Percentiles rank a stretch among this genome's conserved stretches.
Evolutionary conservation across 2,329 filamentous ascomycete genomes (phyloP).

Genomic region (Zalaria obscura): DNA sequence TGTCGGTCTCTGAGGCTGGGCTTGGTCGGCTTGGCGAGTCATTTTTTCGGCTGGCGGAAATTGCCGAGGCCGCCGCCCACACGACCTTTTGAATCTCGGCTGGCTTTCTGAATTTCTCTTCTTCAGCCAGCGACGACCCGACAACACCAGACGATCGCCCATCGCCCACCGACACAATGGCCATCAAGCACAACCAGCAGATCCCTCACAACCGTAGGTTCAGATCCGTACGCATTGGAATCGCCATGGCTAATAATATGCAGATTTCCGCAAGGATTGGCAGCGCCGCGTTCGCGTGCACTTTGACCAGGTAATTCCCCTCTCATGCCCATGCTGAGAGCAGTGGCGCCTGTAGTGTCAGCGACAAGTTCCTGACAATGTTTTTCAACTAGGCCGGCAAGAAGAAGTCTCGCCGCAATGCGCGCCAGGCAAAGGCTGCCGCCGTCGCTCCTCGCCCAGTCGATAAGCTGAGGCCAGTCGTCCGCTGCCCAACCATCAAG

Average conservation of each 20-base stretch:
- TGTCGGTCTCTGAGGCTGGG: too few relatives aligned
- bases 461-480: slow-evolving; percentile 90
- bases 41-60: too few relatives aligned
- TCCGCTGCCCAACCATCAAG: slow-evolving; percentile 95
- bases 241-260: slow-evolving; percentile 17
- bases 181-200: slow-evolving; percentile 99
- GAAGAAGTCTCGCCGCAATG: slow-evolving; percentile 84
- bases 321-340: slow-evolving; percentile 31
- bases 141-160: background rate
- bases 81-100: too few relatives aligned
- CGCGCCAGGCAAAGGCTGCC: slow-evolving; percentile 88
- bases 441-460: slow-evolving; percentile 90
- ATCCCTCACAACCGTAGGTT: slow-evolving; percentile 69
- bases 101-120: too few relatives aligned
- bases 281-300: slow-evolving; percentile 97
- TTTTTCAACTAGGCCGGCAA: slow-evolving; percentile 61
- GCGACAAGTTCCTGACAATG: slow-evolving; percentile 21
- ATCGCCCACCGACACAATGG: slow-evolving; percentile 18
- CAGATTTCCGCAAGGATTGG: slow-evolving; percentile 99
- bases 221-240: background rate
- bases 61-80: too few relatives aligned
- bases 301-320: slow-evolving; percentile 92
- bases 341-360: slow-evolving; percentile 34
- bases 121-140: background rate
- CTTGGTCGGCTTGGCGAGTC: too few relatives aligned